phyloP scores from a whole-genome alignment of 257 asterid species.

The Solanum lignicaule region DNA sequence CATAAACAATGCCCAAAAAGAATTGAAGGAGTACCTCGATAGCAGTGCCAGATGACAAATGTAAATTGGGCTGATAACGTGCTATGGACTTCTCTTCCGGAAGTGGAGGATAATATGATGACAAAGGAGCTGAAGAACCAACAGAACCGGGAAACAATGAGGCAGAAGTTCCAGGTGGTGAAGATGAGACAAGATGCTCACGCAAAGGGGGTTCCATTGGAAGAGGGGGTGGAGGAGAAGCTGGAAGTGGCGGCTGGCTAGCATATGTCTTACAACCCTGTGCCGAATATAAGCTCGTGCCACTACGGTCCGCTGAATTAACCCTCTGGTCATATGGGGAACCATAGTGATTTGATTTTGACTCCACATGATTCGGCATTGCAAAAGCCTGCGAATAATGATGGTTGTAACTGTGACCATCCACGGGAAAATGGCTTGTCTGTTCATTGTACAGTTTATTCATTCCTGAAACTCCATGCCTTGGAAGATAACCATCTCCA shows the following conservation, averaged over 20 bases:
- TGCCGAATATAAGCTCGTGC: neutral
- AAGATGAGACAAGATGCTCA: slow-evolving; percentile 25
- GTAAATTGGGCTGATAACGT: slow-evolving; percentile 19
- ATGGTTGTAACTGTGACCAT: slow-evolving; percentile 5
- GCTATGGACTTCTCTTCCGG: slow-evolving; percentile 30
- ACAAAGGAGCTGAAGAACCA: slow-evolving; percentile 26
- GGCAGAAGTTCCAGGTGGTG: slow-evolving; percentile 30
- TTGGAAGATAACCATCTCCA: neutral
- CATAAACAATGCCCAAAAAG: neutral
- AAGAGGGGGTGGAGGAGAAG: slow-evolving; percentile 68
- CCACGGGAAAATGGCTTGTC: slow-evolving; percentile 12
- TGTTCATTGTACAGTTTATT: slow-evolving; percentile 16
- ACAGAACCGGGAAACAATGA: slow-evolving; percentile 35
- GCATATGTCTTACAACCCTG: slow-evolving; percentile 15
- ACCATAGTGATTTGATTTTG: slow-evolving; percentile 17
- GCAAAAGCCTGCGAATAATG: slow-evolving; percentile 16
- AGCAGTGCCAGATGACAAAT: slow-evolving; percentile 25
- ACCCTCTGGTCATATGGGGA: slow-evolving; percentile 2
- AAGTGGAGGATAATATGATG: slow-evolving; percentile 28
- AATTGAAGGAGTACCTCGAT: slow-evolving; percentile 31
- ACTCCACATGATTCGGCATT: slow-evolving; percentile 22
- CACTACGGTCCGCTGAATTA: slow-evolving; percentile 10
- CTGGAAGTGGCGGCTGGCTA: slow-evolving; percentile 66
- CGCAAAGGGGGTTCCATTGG: slow-evolving; percentile 40
- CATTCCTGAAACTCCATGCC: neutral